A percentile compares a stretch with the other conserved stretches of the same genome.
Evolutionary conservation across 2,329 filamentous ascomycete species (phyloP).

Genomic region (Samsoniella hepiali): DNA sequence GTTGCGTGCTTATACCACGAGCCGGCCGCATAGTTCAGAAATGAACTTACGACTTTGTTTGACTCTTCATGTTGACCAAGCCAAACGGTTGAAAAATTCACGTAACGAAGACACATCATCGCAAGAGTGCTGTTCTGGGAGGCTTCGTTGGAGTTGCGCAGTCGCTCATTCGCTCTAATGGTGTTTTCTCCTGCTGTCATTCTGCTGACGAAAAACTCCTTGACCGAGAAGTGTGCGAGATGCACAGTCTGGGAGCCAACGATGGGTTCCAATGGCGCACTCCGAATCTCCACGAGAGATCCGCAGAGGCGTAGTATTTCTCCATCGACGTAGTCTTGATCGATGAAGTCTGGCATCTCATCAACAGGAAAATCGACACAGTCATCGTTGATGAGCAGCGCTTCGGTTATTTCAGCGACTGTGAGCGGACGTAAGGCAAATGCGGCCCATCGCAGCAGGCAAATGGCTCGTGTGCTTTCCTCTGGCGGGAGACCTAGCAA

Average conservation of each 20-base stretch:
- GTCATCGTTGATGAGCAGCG: constrained; percentile 27
- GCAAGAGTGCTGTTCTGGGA: too few relatives aligned
- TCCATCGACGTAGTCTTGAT: constrained; percentile 22
- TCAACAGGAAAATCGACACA: constrained; percentile 28
- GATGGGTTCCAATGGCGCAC: fast-evolving
- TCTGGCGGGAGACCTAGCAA: constrained; percentile 16
- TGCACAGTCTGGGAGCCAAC: constrained; percentile 9
- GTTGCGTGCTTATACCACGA: constrained; percentile 11
- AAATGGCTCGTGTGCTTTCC: constrained; percentile 25
- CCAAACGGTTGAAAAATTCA: too few relatives aligned
- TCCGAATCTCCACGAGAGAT: constrained; percentile 29
- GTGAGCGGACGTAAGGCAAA: constrained; percentile 28
- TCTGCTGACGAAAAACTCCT: constrained; percentile 21
- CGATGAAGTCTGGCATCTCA: constrained; percentile 10
- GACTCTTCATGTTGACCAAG: background rate
- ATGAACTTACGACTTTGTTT: background rate
- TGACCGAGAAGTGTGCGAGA: constrained; percentile 25
- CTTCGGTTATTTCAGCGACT: constrained; percentile 26
- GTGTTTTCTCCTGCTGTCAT: too few relatives aligned
- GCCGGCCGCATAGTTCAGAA: constrained; percentile 16
- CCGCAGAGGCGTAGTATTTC: constrained; percentile 30
- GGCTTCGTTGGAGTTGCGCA: too few relatives aligned
- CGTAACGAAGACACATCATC: too few relatives aligned
- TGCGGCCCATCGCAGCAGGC: constrained; percentile 31
- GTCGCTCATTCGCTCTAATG: too few relatives aligned